Conservation (phyloP, 306 rosid species). For the Lablab purpureus region DNA sequence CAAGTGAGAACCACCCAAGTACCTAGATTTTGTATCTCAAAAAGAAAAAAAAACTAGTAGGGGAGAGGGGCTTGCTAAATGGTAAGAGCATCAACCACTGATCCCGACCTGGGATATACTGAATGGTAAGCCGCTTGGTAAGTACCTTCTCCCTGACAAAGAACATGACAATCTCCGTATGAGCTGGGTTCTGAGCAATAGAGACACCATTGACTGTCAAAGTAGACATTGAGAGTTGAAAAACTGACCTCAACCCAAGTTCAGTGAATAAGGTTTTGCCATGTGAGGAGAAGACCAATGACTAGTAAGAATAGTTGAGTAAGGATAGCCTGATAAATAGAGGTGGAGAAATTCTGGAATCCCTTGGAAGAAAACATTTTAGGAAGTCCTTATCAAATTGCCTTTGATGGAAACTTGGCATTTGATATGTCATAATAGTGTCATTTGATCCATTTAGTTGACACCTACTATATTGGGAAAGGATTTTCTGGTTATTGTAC, state of each 20-base stretch:
- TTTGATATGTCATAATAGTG: background rate
- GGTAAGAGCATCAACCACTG: background rate
- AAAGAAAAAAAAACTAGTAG: background rate
- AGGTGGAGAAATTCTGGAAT: constrained; percentile 16
- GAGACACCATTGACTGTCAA: background rate
- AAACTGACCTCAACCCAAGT: background rate
- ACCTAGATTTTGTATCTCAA: background rate
- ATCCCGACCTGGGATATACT: background rate
- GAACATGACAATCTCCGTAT: background rate
- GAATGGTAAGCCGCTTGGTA: background rate
- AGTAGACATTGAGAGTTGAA: background rate
- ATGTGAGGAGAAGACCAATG: background rate
- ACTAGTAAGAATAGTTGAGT: background rate
- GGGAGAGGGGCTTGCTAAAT: background rate
- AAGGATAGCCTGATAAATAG: background rate
- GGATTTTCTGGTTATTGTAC: constrained; percentile 2
- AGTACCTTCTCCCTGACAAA: background rate
- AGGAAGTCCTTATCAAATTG: constrained; percentile 7
- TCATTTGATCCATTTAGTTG: background rate
- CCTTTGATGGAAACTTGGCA: constrained; percentile 15
- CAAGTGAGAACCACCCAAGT: background rate
- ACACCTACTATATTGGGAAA: constrained; percentile 5
- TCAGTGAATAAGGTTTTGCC: background rate
- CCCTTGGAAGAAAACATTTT: constrained; percentile 1
- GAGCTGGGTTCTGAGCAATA: background rate